These are phyloP conservation scores for Hirsutella thompsonii DNA, from an alignment of 2,329 filamentous ascomycete species.

Conservation along the genomic window DNA sequence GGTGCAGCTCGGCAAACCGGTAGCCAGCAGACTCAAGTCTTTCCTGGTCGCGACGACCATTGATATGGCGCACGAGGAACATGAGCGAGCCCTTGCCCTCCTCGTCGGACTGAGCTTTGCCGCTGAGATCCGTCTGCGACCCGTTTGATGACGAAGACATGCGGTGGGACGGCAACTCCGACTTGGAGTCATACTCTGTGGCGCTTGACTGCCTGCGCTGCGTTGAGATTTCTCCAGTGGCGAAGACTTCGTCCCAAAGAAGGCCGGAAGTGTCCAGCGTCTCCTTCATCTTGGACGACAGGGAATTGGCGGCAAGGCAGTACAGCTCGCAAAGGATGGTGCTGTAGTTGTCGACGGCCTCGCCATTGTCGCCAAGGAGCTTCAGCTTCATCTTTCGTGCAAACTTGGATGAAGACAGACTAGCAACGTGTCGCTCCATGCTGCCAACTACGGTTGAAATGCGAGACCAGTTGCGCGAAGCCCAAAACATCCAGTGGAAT, in stretches of 20 bases:
- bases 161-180: background rate
- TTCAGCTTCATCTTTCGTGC: conserved; percentile 22
- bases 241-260: conserved; percentile 64
- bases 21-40: conserved; percentile 60
- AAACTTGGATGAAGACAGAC: conserved; percentile 30
- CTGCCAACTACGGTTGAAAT: conserved; percentile 54
- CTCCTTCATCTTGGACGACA: conserved; percentile 54
- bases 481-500: conserved; percentile 79
- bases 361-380: conserved; percentile 39
- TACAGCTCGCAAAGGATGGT: conserved; percentile 72
- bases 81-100: conserved; percentile 66
- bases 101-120: conserved; percentile 22
- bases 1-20: conserved; percentile 58
- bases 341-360: conserved; percentile 57
- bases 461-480: conserved; percentile 63
- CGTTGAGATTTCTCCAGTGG: conserved; percentile 36
- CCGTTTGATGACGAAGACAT: background rate
- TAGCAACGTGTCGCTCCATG: conserved; percentile 59
- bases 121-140: conserved; percentile 16
- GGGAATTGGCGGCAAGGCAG: conserved; percentile 62
- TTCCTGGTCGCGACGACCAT: conserved; percentile 42
- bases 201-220: background rate
- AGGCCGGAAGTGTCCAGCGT: conserved; percentile 51
- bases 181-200: background rate
- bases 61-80: conserved; percentile 59